Base-by-base conservation (phyloP, 2,329 filamentous ascomycete species). In the Xylariaceae sp. region DNA sequence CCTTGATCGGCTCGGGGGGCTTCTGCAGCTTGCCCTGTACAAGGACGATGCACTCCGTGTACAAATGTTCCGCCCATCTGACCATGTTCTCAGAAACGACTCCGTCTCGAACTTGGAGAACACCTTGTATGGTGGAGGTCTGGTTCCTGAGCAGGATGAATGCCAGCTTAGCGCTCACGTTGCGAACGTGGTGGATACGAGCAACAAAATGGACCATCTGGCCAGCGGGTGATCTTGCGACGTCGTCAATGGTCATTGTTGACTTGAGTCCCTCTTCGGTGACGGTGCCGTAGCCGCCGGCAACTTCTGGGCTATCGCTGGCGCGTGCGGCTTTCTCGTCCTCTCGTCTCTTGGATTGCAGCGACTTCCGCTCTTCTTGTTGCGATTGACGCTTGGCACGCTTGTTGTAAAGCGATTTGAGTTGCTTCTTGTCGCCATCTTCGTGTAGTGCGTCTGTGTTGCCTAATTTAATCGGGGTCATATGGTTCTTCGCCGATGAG, bases 71-170 rank as follows among this genome's bases (percentile, higher is more conserved):
- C 3, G 87, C 87, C 86, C 89, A 95, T 58, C 87, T 83, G 19
- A 95, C 74, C 75, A 95, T 91, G 54, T 85, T 76, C 43, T 81
- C 74, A 1, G 85, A 84, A 9, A 86, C 74, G 36, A 71, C 69
- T 6, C 79, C 77, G 50, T 81, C 69, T 56, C 68, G 47, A 61
- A 63, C 51, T 61, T 62, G 41, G 13, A 96, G 70, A 3, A 95
- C 87, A 47, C 88, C 89, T 64, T 96, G 90, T 38, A 95, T 79
- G 18, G 89, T 93, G 50, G 78, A 74, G 11, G 86, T 81, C 65
- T 90, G 85, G 65, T 95, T 88, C 41, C 90, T 83, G 59, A 95
- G 85, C 44, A 95, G 78, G 33, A 95, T 69, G 64, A 95, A 95
- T 55, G 89, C 87, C 26, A 95, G 73, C 52, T 86, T 84, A 53